phyloP scores from a whole-genome alignment of 805 yeast species.

The Wickerhamomyces ciferrii region DNA sequence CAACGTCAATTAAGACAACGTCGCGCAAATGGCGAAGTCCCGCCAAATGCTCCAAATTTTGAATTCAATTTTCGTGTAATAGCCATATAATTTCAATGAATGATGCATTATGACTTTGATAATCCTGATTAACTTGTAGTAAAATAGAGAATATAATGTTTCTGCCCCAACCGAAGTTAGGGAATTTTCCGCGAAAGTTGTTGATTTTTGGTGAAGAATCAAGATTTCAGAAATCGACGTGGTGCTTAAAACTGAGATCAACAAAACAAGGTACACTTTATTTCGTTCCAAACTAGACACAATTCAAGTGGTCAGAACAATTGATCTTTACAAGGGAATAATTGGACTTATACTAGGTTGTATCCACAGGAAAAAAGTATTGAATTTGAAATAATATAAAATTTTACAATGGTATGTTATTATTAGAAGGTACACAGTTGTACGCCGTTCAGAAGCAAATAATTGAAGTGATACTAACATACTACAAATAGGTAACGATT shows the following conservation, averaged over 20 bases:
- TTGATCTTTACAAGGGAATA: too few relatives aligned
- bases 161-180: background rate
- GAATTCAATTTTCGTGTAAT: constrained; percentile 15
- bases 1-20: constrained; percentile 11
- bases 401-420: background rate
- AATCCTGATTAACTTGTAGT: too few relatives aligned
- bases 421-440: background rate
- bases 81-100: constrained; percentile 10
- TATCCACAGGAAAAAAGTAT: background rate
- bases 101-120: too few relatives aligned
- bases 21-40: constrained; percentile 3
- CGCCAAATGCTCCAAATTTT: constrained; percentile 3
- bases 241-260: background rate
- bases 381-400: background rate
- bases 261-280: background rate
- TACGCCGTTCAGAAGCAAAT: background rate
- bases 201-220: too few relatives aligned
- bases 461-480: too few relatives aligned
- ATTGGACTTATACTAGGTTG: too few relatives aligned
- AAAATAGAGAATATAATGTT: background rate
- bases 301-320: too few relatives aligned
- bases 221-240: background rate
- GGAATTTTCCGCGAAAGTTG: background rate
- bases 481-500: constrained; percentile 64
- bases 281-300: background rate